Base-by-base conservation (phyloP, 257 asterid species). In the Solanum neorickii region DNA sequence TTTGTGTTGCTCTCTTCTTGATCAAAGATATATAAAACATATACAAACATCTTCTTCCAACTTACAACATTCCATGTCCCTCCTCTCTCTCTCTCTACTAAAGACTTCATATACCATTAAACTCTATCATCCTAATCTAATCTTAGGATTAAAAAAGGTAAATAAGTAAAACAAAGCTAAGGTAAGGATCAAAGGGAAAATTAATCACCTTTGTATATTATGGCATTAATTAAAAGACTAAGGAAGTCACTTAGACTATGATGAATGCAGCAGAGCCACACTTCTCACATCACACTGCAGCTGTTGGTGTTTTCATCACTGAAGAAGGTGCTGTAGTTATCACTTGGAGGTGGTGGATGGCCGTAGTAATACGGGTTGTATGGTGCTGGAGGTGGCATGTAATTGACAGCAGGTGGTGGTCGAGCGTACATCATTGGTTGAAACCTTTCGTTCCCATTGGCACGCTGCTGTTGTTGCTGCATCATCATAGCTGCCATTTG, bases 351-450 rank as follows among this genome's bases (percentile, higher is more conserved):
- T 68, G 82, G 86, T 37, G 59, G 86, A 59, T 86, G 89, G 1
- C 65, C 14, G 70, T 72, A 74, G 68, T 69, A 68, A 56, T 85
- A 85, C 49, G 87, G 87, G 94, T 94, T 90, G 91, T 94, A 92
- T 3, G 93, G 95, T 65, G 70, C 31, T 62, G 93, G 92, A 1
- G 96, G 93, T 3, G 98, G 98, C 95, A 94, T 92, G 92, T 93
- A 97, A 83, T 96, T 97, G 4, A 94, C 98, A 0, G 98, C 99
- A 0, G 99, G 97, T 2, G 99, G 97, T 3, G 98, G 98, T n/a
- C 98, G 92, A 3, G 98, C 99, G 33, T 96, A 97, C 98, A 96
- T 95, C 99, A 96, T 97, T 3, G 96, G 99, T 88, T 97, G 99
- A 68, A 95, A 97, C 94, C 99, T 89, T 90, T 97, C 99, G 52